A percentile compares a stretch with the other conserved stretches of the same genome.
phyloP scores from a whole-genome alignment of 164 flowering plant species.

The Malania oleifera region DNA sequence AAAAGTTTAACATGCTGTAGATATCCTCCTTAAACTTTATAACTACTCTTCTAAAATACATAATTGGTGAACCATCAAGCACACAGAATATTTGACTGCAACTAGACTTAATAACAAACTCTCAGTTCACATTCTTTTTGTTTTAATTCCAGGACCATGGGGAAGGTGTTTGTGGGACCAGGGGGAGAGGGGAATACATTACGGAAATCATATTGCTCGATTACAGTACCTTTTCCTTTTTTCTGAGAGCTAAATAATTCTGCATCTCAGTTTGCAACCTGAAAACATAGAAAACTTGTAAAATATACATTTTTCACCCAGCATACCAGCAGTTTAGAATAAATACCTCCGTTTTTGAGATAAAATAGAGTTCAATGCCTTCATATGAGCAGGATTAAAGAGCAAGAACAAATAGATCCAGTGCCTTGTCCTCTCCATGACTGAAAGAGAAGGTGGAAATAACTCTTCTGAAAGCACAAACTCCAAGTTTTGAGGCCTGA shows the following conservation, averaged over 20 bases:
- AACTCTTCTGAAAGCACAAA: conserved; percentile 65
- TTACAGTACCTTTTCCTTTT: conserved; percentile 51
- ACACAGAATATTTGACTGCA: too few species aligned
- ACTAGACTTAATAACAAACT: too few species aligned
- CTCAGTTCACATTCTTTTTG: too few species aligned
- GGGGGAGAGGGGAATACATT: too few species aligned
- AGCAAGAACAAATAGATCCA: conserved; percentile 73
- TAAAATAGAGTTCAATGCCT: conserved; percentile 65
- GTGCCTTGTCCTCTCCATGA: conserved; percentile 64
- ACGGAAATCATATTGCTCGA: too few species aligned
- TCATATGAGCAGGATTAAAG: conserved; percentile 53
- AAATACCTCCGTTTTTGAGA: conserved; percentile 75
- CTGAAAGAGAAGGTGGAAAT: conserved; percentile 64
- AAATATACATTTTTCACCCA: neutral
- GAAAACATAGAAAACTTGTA: conserved; percentile 19
- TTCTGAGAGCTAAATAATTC: conserved; percentile 48
- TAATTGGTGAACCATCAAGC: too few species aligned
- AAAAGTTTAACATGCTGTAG: too few species aligned
- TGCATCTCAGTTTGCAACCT: conserved; percentile 82
- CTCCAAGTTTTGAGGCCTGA: conserved; percentile 80
- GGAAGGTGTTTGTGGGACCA: too few species aligned
- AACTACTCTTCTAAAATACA: too few species aligned
- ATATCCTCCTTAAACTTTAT: too few species aligned
- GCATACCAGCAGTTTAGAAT: conserved; percentile 1
- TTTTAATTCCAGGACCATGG: too few species aligned